Conservation (phyloP, 139 green algal species). For the Tetradesmus obliquus region DNA sequence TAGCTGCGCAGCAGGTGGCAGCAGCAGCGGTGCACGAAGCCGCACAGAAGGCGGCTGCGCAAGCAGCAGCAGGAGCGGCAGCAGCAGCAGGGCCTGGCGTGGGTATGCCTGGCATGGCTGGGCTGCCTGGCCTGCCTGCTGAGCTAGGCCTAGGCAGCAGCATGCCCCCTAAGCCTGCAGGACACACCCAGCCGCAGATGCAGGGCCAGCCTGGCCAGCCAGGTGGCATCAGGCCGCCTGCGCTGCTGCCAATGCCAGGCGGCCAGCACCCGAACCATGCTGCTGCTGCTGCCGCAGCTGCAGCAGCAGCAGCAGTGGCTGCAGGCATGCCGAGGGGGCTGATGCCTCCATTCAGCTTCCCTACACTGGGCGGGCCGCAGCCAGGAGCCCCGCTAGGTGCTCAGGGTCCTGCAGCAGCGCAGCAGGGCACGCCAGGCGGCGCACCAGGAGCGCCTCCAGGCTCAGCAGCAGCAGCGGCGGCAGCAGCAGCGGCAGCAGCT, state of each 20-base stretch:
- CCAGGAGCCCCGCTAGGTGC: not conserved
- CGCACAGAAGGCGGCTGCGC: not conserved
- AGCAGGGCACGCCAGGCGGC: not conserved
- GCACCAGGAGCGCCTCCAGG: not conserved
- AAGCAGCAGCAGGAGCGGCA: not conserved
- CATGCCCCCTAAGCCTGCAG: not conserved
- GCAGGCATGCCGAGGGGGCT: not conserved
- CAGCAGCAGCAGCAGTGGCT: not conserved
- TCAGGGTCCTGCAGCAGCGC: not conserved
- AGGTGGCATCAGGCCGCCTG: not conserved
- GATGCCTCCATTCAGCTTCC: conserved; percentile 20
- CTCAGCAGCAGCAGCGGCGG: not conserved
- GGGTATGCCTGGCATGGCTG: not conserved
- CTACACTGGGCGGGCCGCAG: not conserved
- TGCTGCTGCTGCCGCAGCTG: not conserved
- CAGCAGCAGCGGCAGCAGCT: conserved; percentile 3
- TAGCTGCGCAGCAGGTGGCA: conserved; percentile 5
- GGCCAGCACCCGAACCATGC: conserved; percentile 22
- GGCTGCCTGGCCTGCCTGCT: conserved; percentile 9
- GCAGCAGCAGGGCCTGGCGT: conserved; percentile 29
- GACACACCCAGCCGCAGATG: not conserved
- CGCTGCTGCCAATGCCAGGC: not conserved
- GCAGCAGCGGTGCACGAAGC: conserved; percentile 14
- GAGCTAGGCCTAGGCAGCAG: conserved; percentile 1
- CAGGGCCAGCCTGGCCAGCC: not conserved